Conservation (phyloP, 2,329 filamentous ascomycete species). For the Didymella pinodella region DNA sequence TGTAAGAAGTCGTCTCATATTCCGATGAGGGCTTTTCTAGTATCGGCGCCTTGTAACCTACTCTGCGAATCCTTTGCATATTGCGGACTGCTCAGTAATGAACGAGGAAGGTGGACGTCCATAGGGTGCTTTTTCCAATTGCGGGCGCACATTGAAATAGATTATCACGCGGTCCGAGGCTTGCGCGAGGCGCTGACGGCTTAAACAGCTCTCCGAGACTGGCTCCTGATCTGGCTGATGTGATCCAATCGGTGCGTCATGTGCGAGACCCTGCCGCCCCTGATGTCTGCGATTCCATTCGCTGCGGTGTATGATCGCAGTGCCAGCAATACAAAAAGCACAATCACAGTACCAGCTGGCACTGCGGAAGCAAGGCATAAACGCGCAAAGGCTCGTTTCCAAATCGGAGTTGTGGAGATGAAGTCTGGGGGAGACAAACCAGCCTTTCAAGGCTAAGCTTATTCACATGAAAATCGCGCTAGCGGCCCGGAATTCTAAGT, state of each 20-base stretch:
- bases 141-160: neutral
- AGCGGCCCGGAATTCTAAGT: constrained; percentile 31
- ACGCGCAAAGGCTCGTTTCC: constrained; percentile 9
- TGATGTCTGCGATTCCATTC: neutral
- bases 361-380: constrained; percentile 16
- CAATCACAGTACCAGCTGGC: neutral
- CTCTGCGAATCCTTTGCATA: neutral
- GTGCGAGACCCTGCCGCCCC: constrained; percentile 17
- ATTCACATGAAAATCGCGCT: constrained; percentile 37
- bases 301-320: constrained; percentile 1
- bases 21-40: neutral
- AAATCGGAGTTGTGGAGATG: constrained; percentile 17
- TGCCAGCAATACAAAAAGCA: constrained; percentile 6
- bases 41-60: neutral
- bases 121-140: neutral
- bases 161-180: constrained; percentile 11
- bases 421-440: constrained; percentile 28
- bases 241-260: constrained; percentile 23
- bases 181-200: constrained; percentile 6
- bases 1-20: neutral
- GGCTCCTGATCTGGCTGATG: constrained; percentile 7
- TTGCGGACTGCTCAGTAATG: neutral
- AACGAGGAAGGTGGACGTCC: neutral
- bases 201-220: constrained; percentile 5
- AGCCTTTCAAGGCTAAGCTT: constrained; percentile 28